Evolutionary conservation across 2,329 filamentous ascomycete species (phyloP), one percentile per base, ranked within the genome.

Genomic region (Aspergillus ustus): DNA sequence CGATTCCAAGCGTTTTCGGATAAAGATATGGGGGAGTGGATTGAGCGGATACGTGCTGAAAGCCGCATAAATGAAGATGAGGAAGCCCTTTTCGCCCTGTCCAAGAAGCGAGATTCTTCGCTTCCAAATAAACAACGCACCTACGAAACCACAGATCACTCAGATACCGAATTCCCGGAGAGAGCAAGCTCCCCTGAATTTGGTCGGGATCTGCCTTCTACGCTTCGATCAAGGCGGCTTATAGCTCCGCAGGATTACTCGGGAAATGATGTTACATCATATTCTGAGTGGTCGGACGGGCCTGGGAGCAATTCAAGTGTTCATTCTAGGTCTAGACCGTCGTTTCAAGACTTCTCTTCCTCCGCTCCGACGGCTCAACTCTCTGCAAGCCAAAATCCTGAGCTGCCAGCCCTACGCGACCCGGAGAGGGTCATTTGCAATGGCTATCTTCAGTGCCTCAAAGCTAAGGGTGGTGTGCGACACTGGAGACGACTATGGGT

Each of bases 401-500:
- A 80, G 31, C 60, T 78, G 29, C 79, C 77, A 45, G 83, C 56
- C 75, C 68, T 82, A 45, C 84, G 89, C 58, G 92, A 95, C 65
- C 88, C 90, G 0, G 93, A 97, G 74, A 89, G 93, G 28, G 90
- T 98, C n/a, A 86, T 98, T 49, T 97, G 91, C 85, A 93, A 98
- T 73, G 93, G 94, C 55, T 93, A 92, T 84, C 86, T 98, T 34
- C 91, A 91, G 76, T 88, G 92, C 64, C 85, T 97, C 60, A 92
- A 91, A 70, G 91, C 89, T 64, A 93, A 92, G 71, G 76, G 77
- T 51, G 92, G 93, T 8, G 87, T 99, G 58, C 88, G 91, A 51
- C 91, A 96, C 72, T 99, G 95, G 95, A 97, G 97, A 82, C 90
- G 92, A 69, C 85, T 93, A 62, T 98, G 95, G 95, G 91, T 90